phyloP scores from a whole-genome alignment of 2,329 filamentous ascomycete species.

The Trichoderma oligosporum region DNA sequence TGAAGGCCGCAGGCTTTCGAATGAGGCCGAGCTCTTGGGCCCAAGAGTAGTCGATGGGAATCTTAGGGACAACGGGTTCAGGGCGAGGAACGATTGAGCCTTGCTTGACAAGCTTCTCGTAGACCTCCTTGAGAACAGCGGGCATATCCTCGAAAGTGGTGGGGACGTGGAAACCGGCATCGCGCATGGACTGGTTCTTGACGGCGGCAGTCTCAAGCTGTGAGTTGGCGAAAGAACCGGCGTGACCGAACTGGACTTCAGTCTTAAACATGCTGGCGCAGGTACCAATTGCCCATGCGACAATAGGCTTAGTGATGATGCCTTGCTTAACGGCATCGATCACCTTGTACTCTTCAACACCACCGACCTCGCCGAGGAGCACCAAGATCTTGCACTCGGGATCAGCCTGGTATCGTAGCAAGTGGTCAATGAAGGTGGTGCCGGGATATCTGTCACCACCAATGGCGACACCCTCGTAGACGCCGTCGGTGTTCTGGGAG shows the following conservation, averaged over 20 bases:
- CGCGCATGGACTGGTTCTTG: conserved; percentile 97
- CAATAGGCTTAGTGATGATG: conserved; percentile 94
- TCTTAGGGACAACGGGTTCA: conserved; percentile 95
- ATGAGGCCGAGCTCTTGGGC: conserved; percentile 98
- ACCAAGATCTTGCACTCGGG: conserved; percentile 97
- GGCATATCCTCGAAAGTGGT: conserved; percentile 97
- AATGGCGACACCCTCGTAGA: conserved; percentile 98
- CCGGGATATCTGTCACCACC: conserved; percentile 98
- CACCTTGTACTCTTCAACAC: conserved; percentile 99
- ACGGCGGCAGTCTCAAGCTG: conserved; percentile 93
- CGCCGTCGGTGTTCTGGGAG: conserved; percentile 91
- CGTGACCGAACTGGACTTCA: conserved; percentile 98
- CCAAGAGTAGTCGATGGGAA: conserved; percentile 99
- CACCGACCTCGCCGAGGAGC: conserved; percentile 95
- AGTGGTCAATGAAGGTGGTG: conserved; percentile 98
- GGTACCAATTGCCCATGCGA: conserved; percentile 98
- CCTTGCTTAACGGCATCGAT: conserved; percentile 96
- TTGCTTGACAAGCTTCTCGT: conserved; percentile 80
- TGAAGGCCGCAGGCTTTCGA: conserved; percentile 99
- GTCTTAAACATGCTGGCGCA: conserved; percentile 99
- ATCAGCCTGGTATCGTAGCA: conserved; percentile 93
- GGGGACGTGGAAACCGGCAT: conserved; percentile 90
- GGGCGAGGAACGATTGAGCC: conserved; percentile 80
- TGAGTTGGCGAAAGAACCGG: conserved; percentile 97
- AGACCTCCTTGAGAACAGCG: conserved; percentile 69